phyloP scores from a whole-genome alignment of 2,329 filamentous ascomycete genomes.

The Raffaelea deltoideospora region DNA sequence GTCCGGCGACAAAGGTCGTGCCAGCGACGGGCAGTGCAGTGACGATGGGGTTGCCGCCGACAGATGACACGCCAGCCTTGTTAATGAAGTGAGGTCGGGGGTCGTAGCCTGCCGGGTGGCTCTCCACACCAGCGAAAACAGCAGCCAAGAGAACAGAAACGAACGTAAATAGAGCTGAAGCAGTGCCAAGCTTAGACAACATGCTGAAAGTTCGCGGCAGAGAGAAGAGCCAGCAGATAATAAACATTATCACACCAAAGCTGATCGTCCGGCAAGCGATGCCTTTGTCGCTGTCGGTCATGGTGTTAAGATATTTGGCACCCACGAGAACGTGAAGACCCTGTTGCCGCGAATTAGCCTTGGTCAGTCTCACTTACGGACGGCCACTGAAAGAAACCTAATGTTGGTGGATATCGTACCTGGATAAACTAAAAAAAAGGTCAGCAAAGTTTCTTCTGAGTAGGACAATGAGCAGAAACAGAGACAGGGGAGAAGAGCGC shows the following conservation, averaged over 20 bases:
- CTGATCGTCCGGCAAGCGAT: conserved; percentile 59
- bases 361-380: conserved; percentile 7
- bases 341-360: conserved; percentile 17
- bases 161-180: conserved; percentile 78
- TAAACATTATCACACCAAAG: conserved; percentile 58
- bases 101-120: conserved; percentile 54
- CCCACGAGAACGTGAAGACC: conserved; percentile 72
- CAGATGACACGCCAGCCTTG: conserved; percentile 12
- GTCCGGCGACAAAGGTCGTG: conserved; percentile 67
- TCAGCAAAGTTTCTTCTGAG: too few species aligned
- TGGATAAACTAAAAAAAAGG: conserved; percentile 47
- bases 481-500: too few species aligned
- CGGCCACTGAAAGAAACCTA: too few species aligned
- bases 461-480: too few species aligned
- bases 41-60: conserved; percentile 49
- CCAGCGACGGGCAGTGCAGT: conserved; percentile 50
- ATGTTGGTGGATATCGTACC: conserved; percentile 23
- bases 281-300: conserved; percentile 51
- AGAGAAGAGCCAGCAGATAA: conserved; percentile 65
- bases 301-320: conserved; percentile 80
- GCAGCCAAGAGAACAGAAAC: conserved; percentile 73
- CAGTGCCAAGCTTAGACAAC: conserved; percentile 63
- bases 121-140: conserved; percentile 65
- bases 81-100: conserved; percentile 24
- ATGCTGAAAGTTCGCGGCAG: conserved; percentile 74